These are phyloP conservation scores for Fusarium sp. DNA, from an alignment of 2,329 filamentous ascomycete genomes.

Conservation along the genomic window DNA sequence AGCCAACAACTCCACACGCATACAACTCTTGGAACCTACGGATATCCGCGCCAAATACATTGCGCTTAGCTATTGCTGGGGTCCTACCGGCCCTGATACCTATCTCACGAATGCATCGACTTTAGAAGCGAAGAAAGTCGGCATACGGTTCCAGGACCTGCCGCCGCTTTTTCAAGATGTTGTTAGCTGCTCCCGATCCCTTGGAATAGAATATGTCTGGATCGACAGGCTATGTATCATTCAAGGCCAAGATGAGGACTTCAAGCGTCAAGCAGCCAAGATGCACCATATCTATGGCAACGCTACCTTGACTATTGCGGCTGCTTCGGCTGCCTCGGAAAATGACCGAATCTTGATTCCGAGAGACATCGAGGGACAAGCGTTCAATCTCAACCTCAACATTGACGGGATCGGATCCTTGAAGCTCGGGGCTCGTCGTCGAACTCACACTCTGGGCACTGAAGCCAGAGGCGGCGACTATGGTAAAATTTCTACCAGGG, in stretches of 20 bases:
- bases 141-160: neutral
- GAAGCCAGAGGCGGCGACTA: neutral
- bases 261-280: neutral
- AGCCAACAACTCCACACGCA: neutral
- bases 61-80: neutral
- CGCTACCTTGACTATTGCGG: neutral
- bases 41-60: neutral
- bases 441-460: neutral
- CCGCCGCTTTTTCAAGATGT: neutral
- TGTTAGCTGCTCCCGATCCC: neutral
- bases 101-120: neutral
- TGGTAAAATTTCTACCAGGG: neutral
- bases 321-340: neutral
- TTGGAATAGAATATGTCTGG: neutral
- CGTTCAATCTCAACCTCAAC: neutral
- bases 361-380: neutral
- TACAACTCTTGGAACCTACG: neutral
- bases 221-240: neutral
- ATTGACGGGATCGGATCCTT: neutral
- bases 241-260: neutral
- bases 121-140: neutral
- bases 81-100: neutral
- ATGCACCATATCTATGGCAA: neutral
- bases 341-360: neutral
- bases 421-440: neutral